Evolutionary conservation across 139 green algal genomes (phyloP).

Genomic region (Chlamydomonas schloesseri): DNA sequence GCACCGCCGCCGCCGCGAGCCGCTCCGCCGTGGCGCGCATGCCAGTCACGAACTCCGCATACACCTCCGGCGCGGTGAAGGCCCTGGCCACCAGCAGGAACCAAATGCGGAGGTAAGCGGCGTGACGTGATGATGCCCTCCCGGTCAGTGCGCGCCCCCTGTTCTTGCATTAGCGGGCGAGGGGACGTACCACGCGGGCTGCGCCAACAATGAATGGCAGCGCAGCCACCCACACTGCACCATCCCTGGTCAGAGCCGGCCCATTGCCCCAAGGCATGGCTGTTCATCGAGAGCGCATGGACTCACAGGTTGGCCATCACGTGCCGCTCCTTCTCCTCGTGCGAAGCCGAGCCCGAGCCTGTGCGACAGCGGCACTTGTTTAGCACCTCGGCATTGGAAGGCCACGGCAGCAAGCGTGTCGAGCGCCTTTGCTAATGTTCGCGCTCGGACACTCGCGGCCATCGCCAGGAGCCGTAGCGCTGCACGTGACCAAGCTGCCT

Average conservation of each 20-base stretch:
- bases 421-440: background rate
- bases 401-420: background rate
- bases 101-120: too few species aligned
- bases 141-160: too few species aligned
- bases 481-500: background rate
- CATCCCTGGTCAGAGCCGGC: too few species aligned
- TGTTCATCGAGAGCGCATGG: too few species aligned
- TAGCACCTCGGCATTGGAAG: too few species aligned
- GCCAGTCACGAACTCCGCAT: background rate
- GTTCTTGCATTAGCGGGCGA: too few species aligned
- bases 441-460: too few species aligned
- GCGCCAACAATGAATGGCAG: too few species aligned
- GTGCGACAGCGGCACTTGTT: background rate
- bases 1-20: conserved; percentile 20
- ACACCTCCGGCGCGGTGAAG: conserved; percentile 19
- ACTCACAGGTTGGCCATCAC: background rate
- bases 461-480: background rate
- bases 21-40: conserved; percentile 11
- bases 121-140: too few species aligned
- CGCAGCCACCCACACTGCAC: too few species aligned
- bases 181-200: too few species aligned
- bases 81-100: background rate
- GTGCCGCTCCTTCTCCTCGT: conserved; percentile 44
- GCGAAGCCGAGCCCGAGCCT: conserved; percentile 5
- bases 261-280: too few species aligned